Evolutionary conservation across 257 asterid species (phyloP).

Genomic region (Solanum lignicaule): DNA sequence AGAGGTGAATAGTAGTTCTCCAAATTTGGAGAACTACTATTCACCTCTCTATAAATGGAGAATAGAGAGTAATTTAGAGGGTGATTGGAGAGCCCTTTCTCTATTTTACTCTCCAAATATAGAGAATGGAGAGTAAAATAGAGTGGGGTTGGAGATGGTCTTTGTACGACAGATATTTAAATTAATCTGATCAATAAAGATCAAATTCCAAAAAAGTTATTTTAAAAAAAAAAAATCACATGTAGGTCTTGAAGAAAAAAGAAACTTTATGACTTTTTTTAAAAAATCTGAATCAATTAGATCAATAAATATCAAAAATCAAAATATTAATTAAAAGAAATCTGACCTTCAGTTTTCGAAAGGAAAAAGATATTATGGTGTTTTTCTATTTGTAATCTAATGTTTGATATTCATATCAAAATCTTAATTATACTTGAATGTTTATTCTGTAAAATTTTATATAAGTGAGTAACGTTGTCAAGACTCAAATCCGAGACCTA

Average conservation of each 20-base stretch:
- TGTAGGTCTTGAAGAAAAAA: neutral
- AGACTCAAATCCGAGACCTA: too few relatives aligned
- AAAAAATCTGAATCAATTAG: neutral
- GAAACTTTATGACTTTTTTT: neutral
- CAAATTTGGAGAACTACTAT: too few relatives aligned
- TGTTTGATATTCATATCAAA: neutral
- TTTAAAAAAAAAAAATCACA: neutral
- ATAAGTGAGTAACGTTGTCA: too few relatives aligned
- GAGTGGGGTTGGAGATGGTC: too few relatives aligned
- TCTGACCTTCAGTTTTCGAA: neutral
- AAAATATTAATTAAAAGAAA: neutral
- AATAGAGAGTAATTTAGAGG: too few relatives aligned
- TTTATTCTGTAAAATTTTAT: neutral
- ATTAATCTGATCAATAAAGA: neutral
- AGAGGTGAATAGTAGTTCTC: too few relatives aligned
- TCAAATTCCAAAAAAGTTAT: neutral
- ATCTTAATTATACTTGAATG: neutral
- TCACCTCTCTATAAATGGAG: too few relatives aligned
- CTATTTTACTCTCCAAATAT: too few relatives aligned
- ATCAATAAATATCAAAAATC: neutral
- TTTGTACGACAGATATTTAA: neutral
- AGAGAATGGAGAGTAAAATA: too few relatives aligned
- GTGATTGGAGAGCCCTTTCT: too few relatives aligned
- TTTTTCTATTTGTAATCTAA: neutral
- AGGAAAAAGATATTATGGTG: neutral